These are phyloP conservation scores for Ramichloridium luteum DNA, from an alignment of 2,329 filamentous ascomycete genomes.

Conservation along the genomic window DNA sequence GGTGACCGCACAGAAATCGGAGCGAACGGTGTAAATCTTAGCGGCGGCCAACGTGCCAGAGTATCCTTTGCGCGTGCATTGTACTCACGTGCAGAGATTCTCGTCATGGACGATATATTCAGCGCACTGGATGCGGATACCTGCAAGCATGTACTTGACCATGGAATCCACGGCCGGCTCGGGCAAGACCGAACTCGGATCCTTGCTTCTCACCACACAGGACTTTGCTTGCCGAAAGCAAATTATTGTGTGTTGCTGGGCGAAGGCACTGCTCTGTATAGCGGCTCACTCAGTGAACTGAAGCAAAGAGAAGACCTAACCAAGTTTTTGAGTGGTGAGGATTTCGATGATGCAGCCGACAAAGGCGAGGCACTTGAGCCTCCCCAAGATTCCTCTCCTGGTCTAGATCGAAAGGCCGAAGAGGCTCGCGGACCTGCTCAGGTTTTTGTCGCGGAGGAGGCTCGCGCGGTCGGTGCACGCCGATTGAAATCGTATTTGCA, in stretches of 20 bases:
- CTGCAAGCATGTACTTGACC: constrained; percentile 62
- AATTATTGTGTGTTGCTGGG: constrained; percentile 76
- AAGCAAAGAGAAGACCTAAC: background rate
- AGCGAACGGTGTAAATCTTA: constrained; percentile 84
- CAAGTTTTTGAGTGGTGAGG: background rate
- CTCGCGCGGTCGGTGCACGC: background rate
- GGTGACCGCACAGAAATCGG: constrained; percentile 80
- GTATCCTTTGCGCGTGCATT: constrained; percentile 75
- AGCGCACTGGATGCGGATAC: constrained; percentile 42
- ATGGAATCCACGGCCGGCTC: constrained; percentile 59
- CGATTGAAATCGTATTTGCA: constrained; percentile 1
- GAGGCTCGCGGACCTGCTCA: background rate
- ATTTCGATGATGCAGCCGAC: background rate
- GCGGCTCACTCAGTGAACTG: background rate
- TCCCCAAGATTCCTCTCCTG: background rate
- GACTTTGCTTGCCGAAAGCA: constrained; percentile 46
- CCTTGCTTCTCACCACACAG: background rate
- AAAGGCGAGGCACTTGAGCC: too few relatives aligned
- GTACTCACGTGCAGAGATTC: constrained; percentile 45
- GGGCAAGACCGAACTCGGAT: background rate
- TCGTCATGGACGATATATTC: constrained; percentile 49
- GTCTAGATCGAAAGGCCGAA: background rate
- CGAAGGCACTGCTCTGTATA: constrained; percentile 41
- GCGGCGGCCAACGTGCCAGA: constrained; percentile 80
- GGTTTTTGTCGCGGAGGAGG: constrained; percentile 1